Percentiles rank a stretch among this genome's conserved stretches.
Evolutionary conservation across 2,329 filamentous ascomycete species (phyloP).

Genomic region (Colletotrichum simmondsii): DNA sequence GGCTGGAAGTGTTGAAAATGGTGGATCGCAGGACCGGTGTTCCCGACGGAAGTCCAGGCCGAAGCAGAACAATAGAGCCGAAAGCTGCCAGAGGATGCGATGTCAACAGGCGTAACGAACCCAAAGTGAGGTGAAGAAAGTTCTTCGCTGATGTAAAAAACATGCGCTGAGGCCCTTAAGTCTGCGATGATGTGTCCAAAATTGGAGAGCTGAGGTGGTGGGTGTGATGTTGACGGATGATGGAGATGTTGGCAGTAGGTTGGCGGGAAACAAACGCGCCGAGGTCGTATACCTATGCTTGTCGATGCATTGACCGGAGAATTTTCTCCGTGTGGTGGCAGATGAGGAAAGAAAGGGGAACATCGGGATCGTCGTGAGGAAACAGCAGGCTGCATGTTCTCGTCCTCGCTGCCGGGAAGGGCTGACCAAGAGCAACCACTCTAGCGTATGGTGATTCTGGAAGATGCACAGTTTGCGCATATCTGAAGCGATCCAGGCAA

Average conservation of each 20-base stretch:
- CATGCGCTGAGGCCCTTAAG: constrained; percentile 26
- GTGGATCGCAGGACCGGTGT: neutral
- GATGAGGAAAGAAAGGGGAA: neutral
- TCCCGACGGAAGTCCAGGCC: neutral
- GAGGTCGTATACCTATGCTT: neutral
- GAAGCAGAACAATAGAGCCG: neutral
- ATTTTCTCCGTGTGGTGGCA: no score
- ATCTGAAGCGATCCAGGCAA: neutral
- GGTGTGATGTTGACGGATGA: constrained; percentile 4
- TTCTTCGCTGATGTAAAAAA: constrained; percentile 29
- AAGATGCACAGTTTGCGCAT: neutral
- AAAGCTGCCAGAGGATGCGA: neutral
- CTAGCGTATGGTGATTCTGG: neutral
- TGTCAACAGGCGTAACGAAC: neutral
- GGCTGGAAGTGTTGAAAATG: neutral
- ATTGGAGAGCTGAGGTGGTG: constrained; percentile 2
- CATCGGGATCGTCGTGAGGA: neutral
- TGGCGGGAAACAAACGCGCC: neutral
- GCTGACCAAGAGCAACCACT: neutral
- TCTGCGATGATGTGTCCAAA: constrained; percentile 31
- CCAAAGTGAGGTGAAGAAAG: neutral
- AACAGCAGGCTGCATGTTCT: neutral
- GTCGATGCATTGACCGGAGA: neutral
- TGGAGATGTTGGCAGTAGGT: neutral
- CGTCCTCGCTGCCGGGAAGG: neutral